Conservation (phyloP, 768 basidiomycete species). For the Auricularia heimuer region DNA sequence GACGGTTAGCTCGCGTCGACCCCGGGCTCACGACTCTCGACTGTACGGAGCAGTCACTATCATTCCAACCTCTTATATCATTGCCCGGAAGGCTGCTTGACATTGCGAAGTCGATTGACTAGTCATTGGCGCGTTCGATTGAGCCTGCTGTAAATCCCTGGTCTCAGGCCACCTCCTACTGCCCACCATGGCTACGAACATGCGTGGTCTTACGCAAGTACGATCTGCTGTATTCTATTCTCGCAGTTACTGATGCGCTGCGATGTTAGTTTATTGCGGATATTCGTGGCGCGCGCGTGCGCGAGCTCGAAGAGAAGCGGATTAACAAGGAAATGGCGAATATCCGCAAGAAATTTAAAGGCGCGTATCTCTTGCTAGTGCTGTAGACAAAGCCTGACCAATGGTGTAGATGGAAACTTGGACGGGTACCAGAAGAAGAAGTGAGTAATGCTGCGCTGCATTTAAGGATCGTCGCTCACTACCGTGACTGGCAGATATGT, state of each 20-base stretch:
- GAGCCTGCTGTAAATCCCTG: no score
- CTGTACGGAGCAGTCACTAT: no score
- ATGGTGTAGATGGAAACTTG: slow-evolving; percentile 59
- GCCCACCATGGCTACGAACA: slow-evolving; percentile 66
- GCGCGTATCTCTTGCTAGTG: slow-evolving; percentile 27
- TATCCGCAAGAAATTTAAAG: slow-evolving; percentile 98
- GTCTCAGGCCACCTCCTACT: background rate
- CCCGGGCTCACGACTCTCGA: no score
- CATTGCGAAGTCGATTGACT: no score
- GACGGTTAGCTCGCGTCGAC: no score
- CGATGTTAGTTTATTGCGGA: slow-evolving; percentile 87
- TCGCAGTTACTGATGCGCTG: slow-evolving; percentile 2
- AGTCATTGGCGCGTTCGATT: no score
- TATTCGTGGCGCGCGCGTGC: slow-evolving; percentile 90
- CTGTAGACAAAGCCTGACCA: background rate
- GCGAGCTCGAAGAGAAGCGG: slow-evolving; percentile 95
- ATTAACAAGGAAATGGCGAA: slow-evolving; percentile 99
- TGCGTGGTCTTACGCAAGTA: slow-evolving; percentile 91
- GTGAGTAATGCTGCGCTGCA: slow-evolving; percentile 32
- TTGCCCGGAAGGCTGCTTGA: no score
- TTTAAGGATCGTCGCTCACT: slow-evolving; percentile 1
- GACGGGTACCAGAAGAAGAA: slow-evolving; percentile 92
- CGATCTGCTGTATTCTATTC: slow-evolving; percentile 13
- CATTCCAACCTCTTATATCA: no score
- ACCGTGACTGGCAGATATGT: slow-evolving; percentile 59